Percentiles rank a stretch among this genome's conserved stretches.
Conservation (phyloP, 257 asterid species). For the Nicotiana sylvestris region DNA sequence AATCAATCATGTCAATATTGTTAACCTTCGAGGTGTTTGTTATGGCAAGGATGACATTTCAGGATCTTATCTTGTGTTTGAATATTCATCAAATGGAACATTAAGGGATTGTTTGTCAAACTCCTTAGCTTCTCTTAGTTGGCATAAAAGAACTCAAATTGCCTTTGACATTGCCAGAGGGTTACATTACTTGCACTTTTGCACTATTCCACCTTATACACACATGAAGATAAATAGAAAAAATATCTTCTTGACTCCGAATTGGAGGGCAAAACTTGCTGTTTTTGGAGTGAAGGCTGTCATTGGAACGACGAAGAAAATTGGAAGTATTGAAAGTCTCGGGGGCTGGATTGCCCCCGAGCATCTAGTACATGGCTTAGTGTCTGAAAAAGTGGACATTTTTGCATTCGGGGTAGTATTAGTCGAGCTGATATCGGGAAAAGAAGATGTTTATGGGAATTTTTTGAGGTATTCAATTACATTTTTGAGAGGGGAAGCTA, state of each 20-base stretch:
- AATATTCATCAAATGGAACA: slow-evolving; percentile 54
- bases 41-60: slow-evolving; percentile 38
- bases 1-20: slow-evolving; percentile 65
- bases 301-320: slow-evolving; percentile 17
- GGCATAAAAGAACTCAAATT: slow-evolving; percentile 57
- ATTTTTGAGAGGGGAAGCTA: slow-evolving; percentile 41
- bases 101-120: slow-evolving; percentile 43
- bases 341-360: slow-evolving; percentile 29
- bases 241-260: slow-evolving; percentile 43
- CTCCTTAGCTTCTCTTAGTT: slow-evolving; percentile 28
- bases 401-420: slow-evolving; percentile 60
- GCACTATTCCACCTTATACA: slow-evolving; percentile 46
- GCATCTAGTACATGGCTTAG: slow-evolving; percentile 8
- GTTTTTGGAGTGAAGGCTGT: slow-evolving; percentile 25
- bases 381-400: slow-evolving; percentile 43
- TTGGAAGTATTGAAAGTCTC: slow-evolving; percentile 6
- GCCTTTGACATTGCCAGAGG: slow-evolving; percentile 69
- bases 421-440: slow-evolving; percentile 57
- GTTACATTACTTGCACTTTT: slow-evolving; percentile 60
- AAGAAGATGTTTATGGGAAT: slow-evolving; percentile 38
- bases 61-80: slow-evolving; percentile 55
- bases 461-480: slow-evolving; percentile 35
- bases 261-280: slow-evolving; percentile 65
- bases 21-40: slow-evolving; percentile 60
- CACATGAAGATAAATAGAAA: slow-evolving; percentile 36